Base-by-base conservation (phyloP, 1,284 basidiomycete genomes). In the Mycena sp. region DNA sequence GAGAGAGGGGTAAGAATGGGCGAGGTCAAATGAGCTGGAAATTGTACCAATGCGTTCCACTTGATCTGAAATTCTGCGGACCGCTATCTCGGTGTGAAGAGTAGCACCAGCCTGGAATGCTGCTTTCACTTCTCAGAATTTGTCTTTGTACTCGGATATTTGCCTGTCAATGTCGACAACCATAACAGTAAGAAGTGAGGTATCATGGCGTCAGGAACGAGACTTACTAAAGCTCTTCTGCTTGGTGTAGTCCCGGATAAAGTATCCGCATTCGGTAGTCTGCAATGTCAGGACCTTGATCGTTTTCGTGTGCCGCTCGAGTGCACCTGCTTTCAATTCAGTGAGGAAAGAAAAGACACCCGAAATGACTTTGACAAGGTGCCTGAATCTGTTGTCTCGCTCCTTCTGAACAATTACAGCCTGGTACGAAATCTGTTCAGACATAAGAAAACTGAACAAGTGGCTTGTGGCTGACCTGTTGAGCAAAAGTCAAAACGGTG, bases 201-300 rank as follows among this genome's bases (percentile, higher is more conserved):
- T 17, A 17, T 35, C 32, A 10, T 16, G 19, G 11, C 4, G 21
- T 10, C 38, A 11, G n/a, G 6, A 56, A 25, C 23, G 19, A 6
- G 14, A 35, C 61, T 62, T 45, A 68, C 64, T 26, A 46, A 66
- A 66, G 14, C 46, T 60, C 35, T 66, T 58, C 16, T 59, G 61
- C 14, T 59, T 66, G 37, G 61, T 60, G 44, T 69, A 69, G 51
- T 62, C 67, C 2, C 58, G 61, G 19, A 69, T 69, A 25, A 69
- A 67, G 59, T 64, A 65, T 5, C 55, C 67, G 37, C 67, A 67
- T 30, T 69, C 67, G 14, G 55, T 60, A 1, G 63, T 61, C 50
- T 67, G 62, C 26, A 58, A 30, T 7, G 48, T 48, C 28, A 69
- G 21, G 26, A 48, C 35, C 40, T 30, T 51, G 35, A 69, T 51